Base-by-base conservation (phyloP, 2,329 filamentous ascomycete species). In the Harringtonia aguacate region DNA sequence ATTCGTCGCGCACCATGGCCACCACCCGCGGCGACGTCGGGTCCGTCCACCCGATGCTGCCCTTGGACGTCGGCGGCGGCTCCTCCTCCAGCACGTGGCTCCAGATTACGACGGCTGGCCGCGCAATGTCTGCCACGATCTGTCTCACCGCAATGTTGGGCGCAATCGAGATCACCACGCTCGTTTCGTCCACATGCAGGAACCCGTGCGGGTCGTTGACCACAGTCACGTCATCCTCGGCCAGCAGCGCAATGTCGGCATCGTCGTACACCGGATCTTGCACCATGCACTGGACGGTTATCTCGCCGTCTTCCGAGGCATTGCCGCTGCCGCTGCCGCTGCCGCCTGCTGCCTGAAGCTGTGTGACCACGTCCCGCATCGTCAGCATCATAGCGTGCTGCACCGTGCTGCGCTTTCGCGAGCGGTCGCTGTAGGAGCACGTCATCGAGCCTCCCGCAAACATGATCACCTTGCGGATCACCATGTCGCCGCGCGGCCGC, bases 101-200 rank as follows among this genome's bases (percentile, higher is more conserved):
- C 52, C 55, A 59, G 12, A 62, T 52, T 43, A 63, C 56, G 0
- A 53, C 53, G 3, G 49, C 55, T 2, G 61, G 61, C 2, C 56
- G 53, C 2, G 57, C 55, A 12, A 63, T 47, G 36, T 64, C 60
- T 36, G 55, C 51, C 8, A 62, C 46, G 30, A 62, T 56, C 43
- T 62, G 57, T 37, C 53, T 53, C 4, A 62, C 52, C 4, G 59
- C 58, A 4, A 56, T 48, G 21, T 54, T 51, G 3, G 58, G 52
- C 13, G 27, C 27, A 18, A 61, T 44, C 4, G 56, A 52, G 17
- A 63, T 39, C 9, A 63, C 52, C 6, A 61, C 36, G 18, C 41
- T 57, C 8, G 44, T 38, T 8, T 57, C 53, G 46, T 61, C 58
- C 2, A 61, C 48, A 31, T 55, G 54, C 1, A 62, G 44, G 37